Base-by-base conservation (phyloP, 2,329 filamentous ascomycete species). In the Cytospora piceicola region DNA sequence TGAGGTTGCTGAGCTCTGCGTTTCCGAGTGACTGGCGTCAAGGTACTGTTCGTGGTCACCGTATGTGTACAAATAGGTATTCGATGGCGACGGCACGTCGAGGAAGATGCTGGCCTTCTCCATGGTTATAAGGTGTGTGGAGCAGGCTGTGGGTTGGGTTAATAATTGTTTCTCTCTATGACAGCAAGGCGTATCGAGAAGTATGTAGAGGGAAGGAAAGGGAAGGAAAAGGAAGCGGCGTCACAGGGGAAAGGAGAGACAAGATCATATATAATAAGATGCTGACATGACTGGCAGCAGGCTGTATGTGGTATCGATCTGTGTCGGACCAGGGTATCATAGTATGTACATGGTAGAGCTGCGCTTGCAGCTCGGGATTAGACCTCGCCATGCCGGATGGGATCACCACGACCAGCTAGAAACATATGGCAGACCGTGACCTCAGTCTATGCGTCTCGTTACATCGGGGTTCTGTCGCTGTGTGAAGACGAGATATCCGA, bases 1-100 rank as follows among this genome's bases (percentile, higher is more conserved):
- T 61, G 77, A 78, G 56, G 75, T 74, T 66, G 73, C 75, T 15
- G 77, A 75, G 69, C 77, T 78, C 56, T 78, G 76, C 4, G 75
- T 75, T 53, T 75, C 74, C 5, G 78, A 78, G 17, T 72, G 72
- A 65, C 71, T 72, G 20, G 73, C 71, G 65, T 77, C 76, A 53
- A 75, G 68, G 61, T 77, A 78, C 12, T 75, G 71, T 27, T 79
- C 77, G n/a, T 72, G 61, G 30, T 79, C 76, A 14, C 71, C 73
- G 67, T 77, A 79, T 51, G 75, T 68, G 61, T 77, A 77, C 32
- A 73, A 72, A 61, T 74, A 69, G 5, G 75, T 72, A 55, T 72
- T 72, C 22, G 73, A 70, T 17, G 77, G 74, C 30, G 77, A 77
- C n/a, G 75, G 71, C 14, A 77, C 65, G 65, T 75, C 73, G 52